Base-by-base conservation (phyloP, 1,284 basidiomycete genomes). In the Moniliella sp. region DNA sequence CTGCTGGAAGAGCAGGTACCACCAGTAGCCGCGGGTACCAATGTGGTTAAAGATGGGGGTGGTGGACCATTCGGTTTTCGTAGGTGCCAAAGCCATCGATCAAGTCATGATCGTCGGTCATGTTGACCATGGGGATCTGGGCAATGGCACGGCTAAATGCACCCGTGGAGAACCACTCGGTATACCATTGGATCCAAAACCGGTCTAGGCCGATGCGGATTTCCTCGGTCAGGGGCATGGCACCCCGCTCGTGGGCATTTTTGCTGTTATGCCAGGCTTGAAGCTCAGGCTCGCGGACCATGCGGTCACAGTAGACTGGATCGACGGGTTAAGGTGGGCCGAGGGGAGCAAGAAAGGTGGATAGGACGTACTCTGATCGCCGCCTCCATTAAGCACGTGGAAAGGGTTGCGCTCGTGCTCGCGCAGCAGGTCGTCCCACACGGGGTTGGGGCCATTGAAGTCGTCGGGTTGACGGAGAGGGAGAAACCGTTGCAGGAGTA, bases 11-110 rank as follows among this genome's bases (percentile, higher is more conserved):
- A 58, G 48, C 21, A 54, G 40, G 40, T 56, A 58, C 42, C 39
- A 58, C 26, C 50, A 54, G 43, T 48, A 54, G 19, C 52, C 55
- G 7, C 42, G 40, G 4, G 29, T 25, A 9, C 52, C 55, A 17
- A 56, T 42, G 12, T 34, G 30, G 36, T 52, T 56, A 42, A 58
- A 58, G 18, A 58, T 42, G 25, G 19, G 21, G 5, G 21, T 21
- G 13, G 26, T 15, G 23, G 26, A 27, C 4, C 19, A 19, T 10
- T 50, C 42, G 32, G 57, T 52, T n/a, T 0, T 50, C 38, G 25
- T 59, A 82, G 48, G 78, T 81, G 43, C 80, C 80, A 56, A 83
- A 93, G 4, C 84, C 86, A 51, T 93, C 83, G 45, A 91, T 91
- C 69, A 71, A 47, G 35, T 61, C 69, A 50, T 73, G 71, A 42